Evolutionary conservation across 169 alveolate species (phyloP).

Genomic region (Plasmodium gonderi): DNA sequence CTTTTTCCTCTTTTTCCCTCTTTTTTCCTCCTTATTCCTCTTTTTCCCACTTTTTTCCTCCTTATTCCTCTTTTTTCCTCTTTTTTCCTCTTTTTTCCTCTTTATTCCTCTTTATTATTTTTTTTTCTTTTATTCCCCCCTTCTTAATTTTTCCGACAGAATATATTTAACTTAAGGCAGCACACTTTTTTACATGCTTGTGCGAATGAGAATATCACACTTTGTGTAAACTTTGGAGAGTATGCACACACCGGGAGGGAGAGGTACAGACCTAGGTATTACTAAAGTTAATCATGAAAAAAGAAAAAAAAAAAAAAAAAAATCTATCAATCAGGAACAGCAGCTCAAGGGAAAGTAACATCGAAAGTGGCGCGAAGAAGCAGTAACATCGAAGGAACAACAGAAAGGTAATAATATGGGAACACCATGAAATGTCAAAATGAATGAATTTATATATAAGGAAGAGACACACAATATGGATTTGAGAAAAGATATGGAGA

Average conservation of each 20-base stretch:
- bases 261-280: too few species aligned
- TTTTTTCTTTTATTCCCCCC: not conserved
- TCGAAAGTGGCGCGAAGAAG: not conserved
- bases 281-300: too few species aligned
- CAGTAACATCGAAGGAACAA: too few species aligned
- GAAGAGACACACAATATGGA: not conserved
- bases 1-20: not conserved
- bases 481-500: slow-evolving; percentile 21
- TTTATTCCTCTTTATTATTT: not conserved
- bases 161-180: not conserved
- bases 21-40: not conserved
- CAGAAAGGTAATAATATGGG: too few species aligned
- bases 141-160: not conserved
- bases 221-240: not conserved
- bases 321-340: too few species aligned
- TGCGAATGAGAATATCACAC: not conserved
- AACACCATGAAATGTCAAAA: not conserved
- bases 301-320: too few species aligned
- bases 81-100: not conserved
- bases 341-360: not conserved
- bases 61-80: not conserved
- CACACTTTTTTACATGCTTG: not conserved
- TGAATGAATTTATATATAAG: not conserved
- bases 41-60: not conserved
- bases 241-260: not conserved